These are phyloP conservation scores for Orbilia quercus DNA, from an alignment of 2,329 filamentous ascomycete genomes.

Conservation along the genomic window DNA sequence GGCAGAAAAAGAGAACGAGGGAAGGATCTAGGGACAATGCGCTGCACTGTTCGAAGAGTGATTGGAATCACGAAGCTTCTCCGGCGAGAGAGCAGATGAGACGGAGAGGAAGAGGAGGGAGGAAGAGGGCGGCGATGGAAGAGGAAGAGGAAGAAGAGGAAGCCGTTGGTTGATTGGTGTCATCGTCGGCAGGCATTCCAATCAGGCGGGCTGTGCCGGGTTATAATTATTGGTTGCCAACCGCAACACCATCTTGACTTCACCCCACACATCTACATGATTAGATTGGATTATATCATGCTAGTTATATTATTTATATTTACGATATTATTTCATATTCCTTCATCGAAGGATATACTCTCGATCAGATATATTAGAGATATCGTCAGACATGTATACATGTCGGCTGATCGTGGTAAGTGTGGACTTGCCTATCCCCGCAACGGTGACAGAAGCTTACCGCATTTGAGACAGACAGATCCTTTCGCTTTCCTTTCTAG, in stretches of 20 bases:
- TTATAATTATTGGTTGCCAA: neutral
- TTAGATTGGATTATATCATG: too few species aligned
- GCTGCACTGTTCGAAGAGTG: conserved; percentile 34
- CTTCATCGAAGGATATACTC: too few species aligned
- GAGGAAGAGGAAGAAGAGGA: conserved; percentile 3
- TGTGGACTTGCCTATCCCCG: too few species aligned
- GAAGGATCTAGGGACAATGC: conserved; percentile 51
- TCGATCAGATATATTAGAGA: too few species aligned
- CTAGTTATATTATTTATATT: too few species aligned
- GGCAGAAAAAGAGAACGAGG: conserved; percentile 12
- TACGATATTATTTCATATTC: too few species aligned
- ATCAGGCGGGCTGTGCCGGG: neutral
- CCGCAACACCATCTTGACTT: neutral
- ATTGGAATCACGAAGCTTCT: conserved; percentile 48
- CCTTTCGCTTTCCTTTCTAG: too few species aligned
- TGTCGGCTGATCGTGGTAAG: too few species aligned
- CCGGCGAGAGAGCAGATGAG: conserved; percentile 7
- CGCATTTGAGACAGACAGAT: too few species aligned
- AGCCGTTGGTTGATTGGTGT: neutral
- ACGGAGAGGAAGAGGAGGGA: neutral
- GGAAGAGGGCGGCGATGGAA: neutral
- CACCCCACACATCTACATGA: too few species aligned
- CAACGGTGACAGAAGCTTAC: too few species aligned
- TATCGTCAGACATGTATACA: too few species aligned
- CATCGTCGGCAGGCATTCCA: neutral